Percentiles rank a stretch among this genome's conserved stretches.
These are phyloP conservation scores for Mycena leptocephala DNA, from an alignment of 768 basidiomycete genomes.

Conservation along the genomic window DNA sequence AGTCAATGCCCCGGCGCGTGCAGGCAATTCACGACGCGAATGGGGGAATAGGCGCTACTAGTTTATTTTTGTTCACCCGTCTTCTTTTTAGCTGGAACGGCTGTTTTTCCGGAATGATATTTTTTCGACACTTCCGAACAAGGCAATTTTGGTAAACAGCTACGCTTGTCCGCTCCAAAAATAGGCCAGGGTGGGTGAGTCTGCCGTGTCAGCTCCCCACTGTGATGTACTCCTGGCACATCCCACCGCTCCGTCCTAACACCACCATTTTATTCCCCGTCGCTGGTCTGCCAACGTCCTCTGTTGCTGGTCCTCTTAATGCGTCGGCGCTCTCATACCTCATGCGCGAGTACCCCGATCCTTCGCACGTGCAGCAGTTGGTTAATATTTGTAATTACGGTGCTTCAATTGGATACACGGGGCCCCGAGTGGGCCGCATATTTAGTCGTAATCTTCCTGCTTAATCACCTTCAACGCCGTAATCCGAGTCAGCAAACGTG, in stretches of 20 bases:
- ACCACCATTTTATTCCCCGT: slow-evolving; percentile 7
- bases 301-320: neutral
- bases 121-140: no score
- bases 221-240: neutral
- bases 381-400: slow-evolving; percentile 19
- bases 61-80: neutral
- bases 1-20: slow-evolving; percentile 27
- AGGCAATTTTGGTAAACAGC: no score
- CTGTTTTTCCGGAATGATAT: no score
- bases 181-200: neutral
- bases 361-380: neutral
- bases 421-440: slow-evolving; percentile 15
- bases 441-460: slow-evolving; percentile 23
- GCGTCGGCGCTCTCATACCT: neutral
- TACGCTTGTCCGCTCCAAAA: neutral
- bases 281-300: neutral
- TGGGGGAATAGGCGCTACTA: slow-evolving; percentile 27
- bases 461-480: no score
- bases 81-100: neutral
- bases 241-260: slow-evolving; percentile 5
- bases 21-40: slow-evolving; percentile 19
- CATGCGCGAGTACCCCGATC: slow-evolving; percentile 4
- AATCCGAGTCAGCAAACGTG: no score
- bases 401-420: slow-evolving; percentile 19
- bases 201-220: slow-evolving; percentile 13